Percentiles rank a stretch among this genome's conserved stretches.
Conservation (phyloP, 352 stramenopile genomes). For the Globisporangium recalcitrans region DNA sequence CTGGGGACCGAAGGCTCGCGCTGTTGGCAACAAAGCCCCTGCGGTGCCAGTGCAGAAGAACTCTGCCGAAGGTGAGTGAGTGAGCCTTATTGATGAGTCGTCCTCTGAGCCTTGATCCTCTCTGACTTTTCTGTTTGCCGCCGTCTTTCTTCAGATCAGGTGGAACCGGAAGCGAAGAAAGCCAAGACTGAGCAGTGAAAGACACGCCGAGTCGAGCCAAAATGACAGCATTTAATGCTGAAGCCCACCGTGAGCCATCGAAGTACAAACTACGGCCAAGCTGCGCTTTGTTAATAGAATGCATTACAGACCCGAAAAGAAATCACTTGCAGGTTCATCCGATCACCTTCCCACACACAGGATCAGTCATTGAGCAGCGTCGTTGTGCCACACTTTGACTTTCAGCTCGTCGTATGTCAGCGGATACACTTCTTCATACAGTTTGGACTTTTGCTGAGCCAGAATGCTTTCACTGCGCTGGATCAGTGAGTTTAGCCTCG, state of each 20-base stretch:
- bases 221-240: constrained; percentile 17
- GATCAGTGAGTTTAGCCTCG: constrained; percentile 55
- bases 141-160: constrained; percentile 27
- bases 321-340: background rate
- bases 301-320: constrained; percentile 16
- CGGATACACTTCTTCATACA: constrained; percentile 85
- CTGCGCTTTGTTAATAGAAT: constrained; percentile 27
- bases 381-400: constrained; percentile 68
- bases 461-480: constrained; percentile 56
- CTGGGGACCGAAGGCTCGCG: constrained; percentile 94
- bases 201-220: background rate
- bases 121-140: background rate
- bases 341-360: background rate
- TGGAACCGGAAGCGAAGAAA: constrained; percentile 75
- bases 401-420: constrained; percentile 85
- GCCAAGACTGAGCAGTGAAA: constrained; percentile 53
- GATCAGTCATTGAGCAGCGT: constrained; percentile 16
- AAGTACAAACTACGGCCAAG: background rate
- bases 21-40: constrained; percentile 62
- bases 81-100: background rate
- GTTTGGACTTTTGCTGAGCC: constrained; percentile 65
- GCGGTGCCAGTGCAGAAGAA: constrained; percentile 17
- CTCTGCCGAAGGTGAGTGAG: constrained; percentile 19
- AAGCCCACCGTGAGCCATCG: constrained; percentile 2
- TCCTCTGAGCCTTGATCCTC: background rate